Conservation (phyloP, 2,329 filamentous ascomycete genomes). For the Aspergillus vadensis region DNA sequence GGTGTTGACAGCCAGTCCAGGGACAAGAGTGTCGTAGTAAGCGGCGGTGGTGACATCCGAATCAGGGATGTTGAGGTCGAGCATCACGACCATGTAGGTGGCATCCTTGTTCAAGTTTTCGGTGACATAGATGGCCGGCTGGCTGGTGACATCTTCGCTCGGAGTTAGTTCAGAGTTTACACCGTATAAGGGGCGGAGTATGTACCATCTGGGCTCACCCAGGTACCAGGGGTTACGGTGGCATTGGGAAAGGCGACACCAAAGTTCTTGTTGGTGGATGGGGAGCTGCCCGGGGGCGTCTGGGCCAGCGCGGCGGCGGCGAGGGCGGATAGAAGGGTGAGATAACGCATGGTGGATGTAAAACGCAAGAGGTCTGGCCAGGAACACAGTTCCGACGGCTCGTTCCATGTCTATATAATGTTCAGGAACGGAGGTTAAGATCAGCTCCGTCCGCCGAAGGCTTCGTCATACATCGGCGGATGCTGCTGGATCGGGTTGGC, state of each 20-base stretch:
- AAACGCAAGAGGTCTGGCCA: no score
- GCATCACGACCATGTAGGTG: conserved; percentile 4
- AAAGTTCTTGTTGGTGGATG: not conserved
- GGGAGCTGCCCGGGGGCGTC: not conserved
- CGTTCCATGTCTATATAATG: not conserved
- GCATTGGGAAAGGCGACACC: not conserved
- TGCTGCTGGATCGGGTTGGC: not conserved
- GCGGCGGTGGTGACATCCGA: not conserved
- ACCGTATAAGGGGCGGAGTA: not conserved
- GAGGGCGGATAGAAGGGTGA: not conserved
- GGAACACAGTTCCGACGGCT: no score
- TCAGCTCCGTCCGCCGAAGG: not conserved
- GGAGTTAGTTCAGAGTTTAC: not conserved
- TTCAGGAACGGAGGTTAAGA: not conserved
- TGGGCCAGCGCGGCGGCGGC: not conserved
- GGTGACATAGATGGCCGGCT: not conserved
- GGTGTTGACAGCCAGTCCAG: not conserved
- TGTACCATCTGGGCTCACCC: not conserved
- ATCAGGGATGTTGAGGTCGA: conserved; percentile 5
- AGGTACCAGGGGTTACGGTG: not conserved
- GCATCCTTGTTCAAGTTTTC: not conserved
- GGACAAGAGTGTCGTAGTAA: not conserved
- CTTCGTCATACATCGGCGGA: not conserved
- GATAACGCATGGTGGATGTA: not conserved
- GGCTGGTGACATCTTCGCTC: not conserved